Percentiles rank a stretch among this genome's conserved stretches.
Evolutionary conservation across 495 filamentous ascomycete genomes (phyloP).

Genomic region (Apiosordaria backusii): DNA sequence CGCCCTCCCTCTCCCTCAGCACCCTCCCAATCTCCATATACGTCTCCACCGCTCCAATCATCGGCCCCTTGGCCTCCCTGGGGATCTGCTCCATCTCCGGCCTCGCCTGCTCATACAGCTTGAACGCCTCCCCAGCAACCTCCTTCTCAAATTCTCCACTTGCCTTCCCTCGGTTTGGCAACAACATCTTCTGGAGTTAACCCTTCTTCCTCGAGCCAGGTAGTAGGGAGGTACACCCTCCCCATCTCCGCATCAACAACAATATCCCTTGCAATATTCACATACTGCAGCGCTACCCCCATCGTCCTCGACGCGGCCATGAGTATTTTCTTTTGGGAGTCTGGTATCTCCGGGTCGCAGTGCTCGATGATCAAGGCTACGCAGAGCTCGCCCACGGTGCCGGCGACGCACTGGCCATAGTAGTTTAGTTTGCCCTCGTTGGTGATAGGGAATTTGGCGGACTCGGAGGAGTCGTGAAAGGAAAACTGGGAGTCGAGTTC

Average conservation of each 20-base stretch:
- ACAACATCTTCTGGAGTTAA: slow-evolving; percentile 53
- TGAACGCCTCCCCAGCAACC: slow-evolving; percentile 54
- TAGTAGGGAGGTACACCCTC: slow-evolving; percentile 59
- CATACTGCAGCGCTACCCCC: slow-evolving; percentile 66
- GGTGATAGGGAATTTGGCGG: slow-evolving; percentile 48
- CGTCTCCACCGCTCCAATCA: slow-evolving; percentile 65
- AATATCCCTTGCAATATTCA: slow-evolving; percentile 70
- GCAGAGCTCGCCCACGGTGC: slow-evolving; percentile 64
- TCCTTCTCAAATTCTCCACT: slow-evolving; percentile 46
- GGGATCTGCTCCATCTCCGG: slow-evolving; percentile 56
- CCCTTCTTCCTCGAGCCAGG: slow-evolving; percentile 56
- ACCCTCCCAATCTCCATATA: slow-evolving; percentile 71
- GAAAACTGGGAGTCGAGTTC: slow-evolving; percentile 56
- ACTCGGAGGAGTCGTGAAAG: slow-evolving; percentile 6
- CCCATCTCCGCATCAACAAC: slow-evolving; percentile 55
- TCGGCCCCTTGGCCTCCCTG: slow-evolving; percentile 50
- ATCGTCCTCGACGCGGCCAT: slow-evolving; percentile 53
- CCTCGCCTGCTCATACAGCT: slow-evolving; percentile 47
- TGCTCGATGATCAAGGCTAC: slow-evolving; percentile 59
- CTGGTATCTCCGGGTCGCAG: slow-evolving; percentile 27
- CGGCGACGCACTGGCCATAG: slow-evolving; percentile 60
- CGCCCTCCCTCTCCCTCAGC: slow-evolving; percentile 36
- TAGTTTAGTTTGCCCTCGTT: slow-evolving; percentile 52
- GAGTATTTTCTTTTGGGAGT: slow-evolving; percentile 26
- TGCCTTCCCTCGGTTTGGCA: slow-evolving; percentile 36